These are phyloP conservation scores for Paecilomyces sp. DNA, from an alignment of 2,329 filamentous ascomycete genomes.

Conservation along the genomic window DNA sequence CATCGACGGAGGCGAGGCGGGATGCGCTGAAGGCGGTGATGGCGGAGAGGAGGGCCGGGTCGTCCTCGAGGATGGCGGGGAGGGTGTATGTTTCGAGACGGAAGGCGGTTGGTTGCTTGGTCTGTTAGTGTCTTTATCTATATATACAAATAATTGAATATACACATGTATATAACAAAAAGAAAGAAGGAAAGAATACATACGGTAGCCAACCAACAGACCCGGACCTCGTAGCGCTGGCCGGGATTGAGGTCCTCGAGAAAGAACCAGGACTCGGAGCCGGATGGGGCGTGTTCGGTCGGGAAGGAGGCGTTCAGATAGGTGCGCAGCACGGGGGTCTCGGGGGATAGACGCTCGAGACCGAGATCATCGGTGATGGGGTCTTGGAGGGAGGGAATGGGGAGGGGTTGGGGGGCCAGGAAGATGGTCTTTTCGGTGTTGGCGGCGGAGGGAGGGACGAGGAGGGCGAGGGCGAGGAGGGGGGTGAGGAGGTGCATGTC, in stretches of 20 bases:
- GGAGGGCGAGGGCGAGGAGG: conserved; percentile 8
- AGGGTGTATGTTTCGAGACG: conserved; percentile 59
- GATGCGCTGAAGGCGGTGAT: conserved; percentile 55
- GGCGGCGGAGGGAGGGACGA: conserved; percentile 34
- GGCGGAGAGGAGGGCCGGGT: conserved; percentile 54
- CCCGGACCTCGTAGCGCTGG: conserved; percentile 79
- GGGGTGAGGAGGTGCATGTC: conserved; percentile 7
- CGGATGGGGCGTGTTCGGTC: conserved; percentile 43
- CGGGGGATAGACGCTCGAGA: conserved; percentile 58
- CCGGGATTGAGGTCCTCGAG: conserved; percentile 62
- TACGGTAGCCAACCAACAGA: conserved; percentile 93
- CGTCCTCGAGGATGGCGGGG: conserved; percentile 53
- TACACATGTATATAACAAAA: neutral
- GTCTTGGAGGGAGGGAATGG: conserved; percentile 50
- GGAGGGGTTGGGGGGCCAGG: conserved; percentile 56
- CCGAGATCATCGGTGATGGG: conserved; percentile 51
- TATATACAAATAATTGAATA: too few relatives aligned
- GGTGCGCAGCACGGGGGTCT: conserved; percentile 51
- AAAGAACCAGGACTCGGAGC: conserved; percentile 69
- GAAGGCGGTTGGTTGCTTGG: conserved; percentile 80
- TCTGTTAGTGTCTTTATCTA: neutral
- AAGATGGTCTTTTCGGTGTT: conserved; percentile 95
- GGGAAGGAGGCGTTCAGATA: conserved; percentile 64
- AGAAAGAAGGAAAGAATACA: conserved; percentile 24
- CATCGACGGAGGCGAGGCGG: conserved; percentile 31